Base-by-base conservation (phyloP, 73 alveolate genomes). In the Paramecium sexaurelia region DNA sequence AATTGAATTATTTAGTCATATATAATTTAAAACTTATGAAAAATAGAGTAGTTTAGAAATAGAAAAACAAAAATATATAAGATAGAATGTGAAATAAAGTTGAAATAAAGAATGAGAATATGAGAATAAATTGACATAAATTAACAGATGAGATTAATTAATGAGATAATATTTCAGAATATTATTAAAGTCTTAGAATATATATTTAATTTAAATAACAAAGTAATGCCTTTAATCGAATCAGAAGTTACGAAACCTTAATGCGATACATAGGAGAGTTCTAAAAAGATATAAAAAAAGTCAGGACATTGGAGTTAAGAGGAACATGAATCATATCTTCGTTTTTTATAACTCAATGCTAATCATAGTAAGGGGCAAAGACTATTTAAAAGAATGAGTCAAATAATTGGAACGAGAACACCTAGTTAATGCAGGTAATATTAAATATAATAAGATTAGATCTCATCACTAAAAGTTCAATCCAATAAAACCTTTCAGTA, bases 391-490 rank as follows among this genome's bases (percentile, higher is more conserved):
- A 33, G 66, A 39, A 73, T 73, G 87, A 73, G 87, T 11, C 35
- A 73, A 39, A 17, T 73, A 33, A 73, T 73, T 13, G 87, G 87
- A 33, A 73, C 87, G 9, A 73, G 87, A 73, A 73, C 87, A 32
- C 87, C 87, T n/a, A 73, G 87, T 73, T 36, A 73, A 73, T 73
- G 87, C 87, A 73, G 87, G 87, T 73, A 73, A 20, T 27, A 19
- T 7, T 35, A 37, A 19, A 15, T 19, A 7, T n/a, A 71, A 71
- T 71, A 19, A 35, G 32, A 71, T 32, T 61, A 61, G 83, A 61
- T 61, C 83, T 29, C 83, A 61, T 32, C 83, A 61, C n/a, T 61
- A 61, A 61, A 61, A 61, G 43, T 61, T 61, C 83, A 61, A 61
- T 32, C 83, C 83, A 11, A 10, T 10, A 26, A 61, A 61, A 29